These are phyloP conservation scores for Hibiscus mutabilis DNA, from an alignment of 345 rosid genomes.

Conservation along the genomic window DNA sequence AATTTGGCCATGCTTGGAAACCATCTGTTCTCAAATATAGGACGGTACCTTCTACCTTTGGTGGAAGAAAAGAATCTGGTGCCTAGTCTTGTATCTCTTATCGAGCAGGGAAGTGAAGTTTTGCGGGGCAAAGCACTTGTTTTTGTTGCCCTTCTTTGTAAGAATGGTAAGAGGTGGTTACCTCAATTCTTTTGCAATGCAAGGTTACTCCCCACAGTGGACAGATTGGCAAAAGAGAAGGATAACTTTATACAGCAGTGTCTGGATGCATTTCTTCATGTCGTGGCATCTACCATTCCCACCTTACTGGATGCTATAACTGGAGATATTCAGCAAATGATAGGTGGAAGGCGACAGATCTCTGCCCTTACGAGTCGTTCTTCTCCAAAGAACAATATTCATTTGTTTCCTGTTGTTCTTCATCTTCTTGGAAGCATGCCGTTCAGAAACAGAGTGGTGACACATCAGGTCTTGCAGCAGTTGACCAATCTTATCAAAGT, in stretches of 20 bases:
- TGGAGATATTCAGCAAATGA: slow-evolving; percentile 74
- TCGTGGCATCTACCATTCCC: slow-evolving; percentile 60
- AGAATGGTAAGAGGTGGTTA: slow-evolving; percentile 76
- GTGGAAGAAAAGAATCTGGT: slow-evolving; percentile 77
- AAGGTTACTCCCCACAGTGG: slow-evolving; percentile 69
- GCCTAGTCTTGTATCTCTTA: slow-evolving; percentile 61
- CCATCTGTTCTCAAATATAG: slow-evolving; percentile 61
- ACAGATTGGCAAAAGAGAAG: slow-evolving; percentile 83
- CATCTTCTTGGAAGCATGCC: slow-evolving; percentile 69
- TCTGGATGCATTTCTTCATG: slow-evolving; percentile 60
- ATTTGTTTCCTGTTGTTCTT: slow-evolving; percentile 76
- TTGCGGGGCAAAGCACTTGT: slow-evolving; percentile 74
- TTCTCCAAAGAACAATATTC: slow-evolving; percentile 55
- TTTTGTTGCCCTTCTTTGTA: slow-evolving; percentile 81
- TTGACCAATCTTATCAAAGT: slow-evolving; percentile 71
- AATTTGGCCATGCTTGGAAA: slow-evolving; percentile 79
- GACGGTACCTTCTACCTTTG: slow-evolving; percentile 61
- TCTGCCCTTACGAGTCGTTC: slow-evolving; percentile 53
- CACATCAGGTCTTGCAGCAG: slow-evolving; percentile 46
- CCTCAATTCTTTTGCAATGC: slow-evolving; percentile 72
- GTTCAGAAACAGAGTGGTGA: too few species aligned
- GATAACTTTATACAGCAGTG: slow-evolving; percentile 71
- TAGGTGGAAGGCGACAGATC: slow-evolving; percentile 74
- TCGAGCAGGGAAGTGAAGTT: slow-evolving; percentile 86
- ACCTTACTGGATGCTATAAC: slow-evolving; percentile 61